phyloP scores from a whole-genome alignment of 2,329 filamentous ascomycete genomes.

The Mycosphaerella arachidis region DNA sequence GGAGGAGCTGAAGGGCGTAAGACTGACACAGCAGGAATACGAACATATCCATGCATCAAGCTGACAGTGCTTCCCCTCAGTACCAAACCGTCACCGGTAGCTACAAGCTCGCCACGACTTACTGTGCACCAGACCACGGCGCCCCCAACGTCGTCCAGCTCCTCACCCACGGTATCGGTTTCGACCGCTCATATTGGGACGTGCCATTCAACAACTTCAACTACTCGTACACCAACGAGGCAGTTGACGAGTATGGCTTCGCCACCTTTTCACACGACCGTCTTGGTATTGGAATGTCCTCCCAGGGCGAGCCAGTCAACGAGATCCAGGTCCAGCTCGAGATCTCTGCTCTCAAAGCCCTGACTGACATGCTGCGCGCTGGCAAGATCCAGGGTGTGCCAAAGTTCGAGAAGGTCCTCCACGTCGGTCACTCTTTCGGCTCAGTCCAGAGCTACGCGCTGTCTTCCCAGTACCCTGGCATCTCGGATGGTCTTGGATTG shows the following conservation, averaged over 20 bases:
- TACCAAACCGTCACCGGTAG: conserved; percentile 49
- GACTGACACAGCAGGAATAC: not conserved
- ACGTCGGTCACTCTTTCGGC: conserved; percentile 63
- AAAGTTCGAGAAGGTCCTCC: conserved; percentile 46
- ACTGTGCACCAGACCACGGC: conserved; percentile 53
- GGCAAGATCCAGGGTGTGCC: conserved; percentile 44
- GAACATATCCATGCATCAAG: not conserved
- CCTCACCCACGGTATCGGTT: conserved; percentile 53
- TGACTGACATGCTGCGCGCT: conserved; percentile 49
- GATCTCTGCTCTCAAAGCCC: conserved; percentile 51
- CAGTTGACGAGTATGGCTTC: conserved; percentile 53
- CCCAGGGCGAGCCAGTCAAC: conserved; percentile 55
- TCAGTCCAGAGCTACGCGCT: conserved; percentile 56
- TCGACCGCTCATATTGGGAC: conserved; percentile 61
- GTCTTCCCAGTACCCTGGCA: conserved; percentile 44
- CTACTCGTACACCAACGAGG: conserved; percentile 58
- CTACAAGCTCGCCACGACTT: conserved; percentile 57
- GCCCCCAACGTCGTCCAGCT: conserved; percentile 42
- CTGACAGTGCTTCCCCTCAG: conserved; percentile 22
- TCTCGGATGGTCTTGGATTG: conserved; percentile 56
- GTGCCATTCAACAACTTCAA: conserved; percentile 51
- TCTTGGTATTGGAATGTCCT: conserved; percentile 56
- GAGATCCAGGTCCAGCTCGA: conserved; percentile 58
- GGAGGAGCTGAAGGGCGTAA: conserved; percentile 43
- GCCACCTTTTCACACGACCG: conserved; percentile 60